Percentiles rank a stretch among this genome's conserved stretches.
phyloP scores from a whole-genome alignment of 306 rosid species.

The Medicago lupulina region DNA sequence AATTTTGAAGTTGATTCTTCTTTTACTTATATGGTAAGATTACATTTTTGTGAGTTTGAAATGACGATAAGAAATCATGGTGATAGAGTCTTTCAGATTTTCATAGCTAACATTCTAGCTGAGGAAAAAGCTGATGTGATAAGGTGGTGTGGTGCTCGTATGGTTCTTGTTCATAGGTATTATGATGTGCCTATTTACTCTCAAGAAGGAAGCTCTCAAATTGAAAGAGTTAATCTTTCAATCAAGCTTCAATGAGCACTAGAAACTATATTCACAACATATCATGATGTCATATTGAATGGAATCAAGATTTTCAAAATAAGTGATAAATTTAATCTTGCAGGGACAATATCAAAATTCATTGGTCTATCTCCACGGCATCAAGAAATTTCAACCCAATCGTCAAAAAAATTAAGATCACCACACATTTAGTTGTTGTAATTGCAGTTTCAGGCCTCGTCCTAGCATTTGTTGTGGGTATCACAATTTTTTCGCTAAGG shows the following conservation, averaged over 20 bases:
- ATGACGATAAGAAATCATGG: not conserved
- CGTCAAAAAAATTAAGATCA: not conserved
- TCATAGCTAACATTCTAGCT: too few relatives aligned
- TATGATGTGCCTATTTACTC: not conserved
- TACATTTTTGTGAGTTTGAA: too few relatives aligned
- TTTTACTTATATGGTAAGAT: too few relatives aligned
- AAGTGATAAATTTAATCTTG: conserved; percentile 32
- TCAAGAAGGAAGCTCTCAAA: not conserved
- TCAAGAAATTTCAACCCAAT: not conserved
- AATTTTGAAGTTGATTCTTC: too few relatives aligned
- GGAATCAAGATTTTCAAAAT: conserved; percentile 39
- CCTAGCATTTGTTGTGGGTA: not conserved
- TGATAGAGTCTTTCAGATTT: not conserved
- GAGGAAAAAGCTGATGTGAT: too few relatives aligned
- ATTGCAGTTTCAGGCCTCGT: not conserved
- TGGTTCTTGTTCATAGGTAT: too few relatives aligned
- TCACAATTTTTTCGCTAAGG: not conserved
- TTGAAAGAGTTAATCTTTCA: not conserved
- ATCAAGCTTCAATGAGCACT: conserved; percentile 27
- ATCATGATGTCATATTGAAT: too few relatives aligned
- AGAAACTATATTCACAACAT: not conserved
- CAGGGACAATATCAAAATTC: conserved; percentile 21
- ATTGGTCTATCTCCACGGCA: not conserved
- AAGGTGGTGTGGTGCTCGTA: too few relatives aligned
- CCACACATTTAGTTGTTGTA: not conserved